Conservation (phyloP, 805 yeast species). For the Hermanozyma aechmeae region DNA sequence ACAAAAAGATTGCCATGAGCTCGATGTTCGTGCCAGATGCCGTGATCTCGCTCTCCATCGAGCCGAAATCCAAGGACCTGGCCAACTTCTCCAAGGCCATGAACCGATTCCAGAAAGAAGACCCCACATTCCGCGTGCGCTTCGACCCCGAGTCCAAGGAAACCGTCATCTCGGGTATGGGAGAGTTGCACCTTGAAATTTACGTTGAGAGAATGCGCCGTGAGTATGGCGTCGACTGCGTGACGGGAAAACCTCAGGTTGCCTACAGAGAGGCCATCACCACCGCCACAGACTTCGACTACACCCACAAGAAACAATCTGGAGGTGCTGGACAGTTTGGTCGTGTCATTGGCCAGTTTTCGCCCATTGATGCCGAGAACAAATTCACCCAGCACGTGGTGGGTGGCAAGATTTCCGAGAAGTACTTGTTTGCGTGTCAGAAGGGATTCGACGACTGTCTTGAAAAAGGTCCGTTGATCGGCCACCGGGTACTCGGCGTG, state of each 20-base stretch:
- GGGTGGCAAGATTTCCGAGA: slow-evolving; percentile 96
- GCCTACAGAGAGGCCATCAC: slow-evolving; percentile 93
- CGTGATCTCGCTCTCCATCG: slow-evolving; percentile 85
- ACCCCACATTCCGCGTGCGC: slow-evolving; percentile 93
- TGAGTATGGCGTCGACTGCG: slow-evolving; percentile 92
- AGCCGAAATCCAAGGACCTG: slow-evolving; percentile 81
- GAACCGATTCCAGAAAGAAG: slow-evolving; percentile 96
- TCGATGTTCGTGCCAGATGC: slow-evolving; percentile 99
- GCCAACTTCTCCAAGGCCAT: slow-evolving; percentile 90
- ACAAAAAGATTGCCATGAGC: slow-evolving; percentile 77
- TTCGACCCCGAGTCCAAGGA: slow-evolving; percentile 89
- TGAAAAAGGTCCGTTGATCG: slow-evolving; percentile 94
- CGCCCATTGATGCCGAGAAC: slow-evolving; percentile 59
- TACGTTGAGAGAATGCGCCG: slow-evolving; percentile 97
- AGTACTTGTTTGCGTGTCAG: slow-evolving; percentile 86
- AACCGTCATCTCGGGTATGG: slow-evolving; percentile 95
- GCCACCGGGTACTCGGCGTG: slow-evolving; percentile 88
- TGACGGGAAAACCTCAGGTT: slow-evolving; percentile 96
- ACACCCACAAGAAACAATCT: slow-evolving; percentile 93
- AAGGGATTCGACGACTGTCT: slow-evolving; percentile 93
- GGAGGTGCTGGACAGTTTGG: slow-evolving; percentile 99
- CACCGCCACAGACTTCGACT: slow-evolving; percentile 68
- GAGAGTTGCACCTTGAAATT: slow-evolving; percentile 93
- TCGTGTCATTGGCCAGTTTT: slow-evolving; percentile 80
- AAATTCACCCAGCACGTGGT: slow-evolving; percentile 79